Evolutionary conservation across 1,284 basidiomycete genomes (phyloP).

Genomic region (Boletus hoseneyae): DNA sequence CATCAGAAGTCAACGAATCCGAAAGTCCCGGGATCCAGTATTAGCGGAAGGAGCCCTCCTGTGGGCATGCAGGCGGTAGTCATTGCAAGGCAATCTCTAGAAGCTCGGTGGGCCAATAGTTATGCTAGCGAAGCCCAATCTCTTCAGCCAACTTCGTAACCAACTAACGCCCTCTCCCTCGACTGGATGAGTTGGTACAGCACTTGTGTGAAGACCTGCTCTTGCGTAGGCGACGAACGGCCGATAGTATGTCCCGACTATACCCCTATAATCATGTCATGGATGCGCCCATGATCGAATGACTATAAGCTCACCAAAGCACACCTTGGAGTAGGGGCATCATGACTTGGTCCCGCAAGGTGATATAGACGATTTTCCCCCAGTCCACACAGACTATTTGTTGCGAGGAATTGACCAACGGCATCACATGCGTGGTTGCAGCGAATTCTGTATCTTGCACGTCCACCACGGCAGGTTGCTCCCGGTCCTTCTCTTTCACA

Average conservation of each 20-base stretch:
- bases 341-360: constrained; percentile 63
- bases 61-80: background rate
- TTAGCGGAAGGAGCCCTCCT: background rate
- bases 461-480: constrained; percentile 9
- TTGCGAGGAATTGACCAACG: constrained; percentile 23
- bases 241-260: constrained; percentile 33
- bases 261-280: constrained; percentile 29
- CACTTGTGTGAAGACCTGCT: constrained; percentile 18
- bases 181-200: constrained; percentile 12
- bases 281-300: background rate
- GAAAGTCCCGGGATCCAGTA: background rate
- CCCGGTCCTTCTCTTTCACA: constrained; percentile 32
- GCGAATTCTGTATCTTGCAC: constrained; percentile 19
- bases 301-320: constrained; percentile 48
- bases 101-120: constrained; percentile 28
- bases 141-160: constrained; percentile 41
- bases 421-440: constrained; percentile 18
- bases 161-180: constrained; percentile 46
- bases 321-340: constrained; percentile 67
- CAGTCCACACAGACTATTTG: constrained; percentile 53
- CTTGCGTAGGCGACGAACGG: constrained; percentile 32
- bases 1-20: no score
- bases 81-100: constrained; percentile 11
- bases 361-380: constrained; percentile 59
- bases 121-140: constrained; percentile 33